Conservation (phyloP, 2,329 filamentous ascomycete species). For the Fusarium burgessii region DNA sequence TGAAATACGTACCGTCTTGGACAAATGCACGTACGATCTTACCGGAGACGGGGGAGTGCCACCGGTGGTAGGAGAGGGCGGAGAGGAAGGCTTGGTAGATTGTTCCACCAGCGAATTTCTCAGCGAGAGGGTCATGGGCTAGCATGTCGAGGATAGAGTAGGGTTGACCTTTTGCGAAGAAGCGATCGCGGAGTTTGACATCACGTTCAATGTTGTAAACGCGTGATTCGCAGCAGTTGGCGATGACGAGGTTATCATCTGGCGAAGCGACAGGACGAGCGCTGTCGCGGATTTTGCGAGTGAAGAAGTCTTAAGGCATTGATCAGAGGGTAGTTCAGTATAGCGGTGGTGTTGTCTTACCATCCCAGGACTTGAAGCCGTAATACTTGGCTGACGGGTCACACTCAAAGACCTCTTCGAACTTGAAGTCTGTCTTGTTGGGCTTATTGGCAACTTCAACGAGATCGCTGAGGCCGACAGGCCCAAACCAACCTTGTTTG, state of each 20-base stretch:
- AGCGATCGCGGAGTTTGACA: constrained; percentile 68
- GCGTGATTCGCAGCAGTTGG: constrained; percentile 74
- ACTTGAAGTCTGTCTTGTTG: constrained; percentile 56
- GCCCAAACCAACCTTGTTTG: constrained; percentile 66
- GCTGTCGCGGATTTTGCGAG: constrained; percentile 63
- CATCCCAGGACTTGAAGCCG: constrained; percentile 76
- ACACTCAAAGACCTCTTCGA: constrained; percentile 72
- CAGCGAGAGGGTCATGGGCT: constrained; percentile 63
- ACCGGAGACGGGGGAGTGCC: constrained; percentile 77
- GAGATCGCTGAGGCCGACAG: constrained; percentile 60
- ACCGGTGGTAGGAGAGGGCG: constrained; percentile 76
- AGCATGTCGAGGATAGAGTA: constrained; percentile 76
- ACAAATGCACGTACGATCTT: constrained; percentile 68
- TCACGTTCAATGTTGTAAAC: constrained; percentile 64
- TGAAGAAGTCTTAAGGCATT: constrained; percentile 68
- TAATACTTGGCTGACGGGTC: constrained; percentile 65
- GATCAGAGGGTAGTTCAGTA: too few species aligned
- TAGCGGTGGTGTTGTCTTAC: constrained; percentile 47
- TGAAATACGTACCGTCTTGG: constrained; percentile 75
- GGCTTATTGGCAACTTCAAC: constrained; percentile 65
- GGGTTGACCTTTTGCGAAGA: constrained; percentile 77
- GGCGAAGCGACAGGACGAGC: constrained; percentile 70
- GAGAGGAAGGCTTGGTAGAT: constrained; percentile 79
- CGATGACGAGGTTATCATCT: constrained; percentile 65
- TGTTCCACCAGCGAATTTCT: constrained; percentile 71